A percentile compares a stretch with the other conserved stretches of the same genome.
Conservation (phyloP, 2,329 filamentous ascomycete genomes). For the Sporothrix dimorphospora region DNA sequence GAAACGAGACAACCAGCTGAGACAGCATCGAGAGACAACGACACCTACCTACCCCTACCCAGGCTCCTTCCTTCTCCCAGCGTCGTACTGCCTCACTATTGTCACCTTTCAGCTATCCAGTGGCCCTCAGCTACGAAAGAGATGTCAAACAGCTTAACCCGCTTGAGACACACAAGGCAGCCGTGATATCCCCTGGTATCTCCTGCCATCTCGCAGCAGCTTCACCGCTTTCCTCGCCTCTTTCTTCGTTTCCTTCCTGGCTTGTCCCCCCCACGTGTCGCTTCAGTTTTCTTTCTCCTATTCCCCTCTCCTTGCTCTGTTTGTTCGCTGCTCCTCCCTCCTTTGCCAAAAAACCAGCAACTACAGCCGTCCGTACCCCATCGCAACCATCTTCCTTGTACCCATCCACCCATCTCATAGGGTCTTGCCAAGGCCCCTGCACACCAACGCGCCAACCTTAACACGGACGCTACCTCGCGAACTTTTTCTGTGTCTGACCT, state of each 20-base stretch:
- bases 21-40: not conserved
- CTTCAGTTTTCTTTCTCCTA: not conserved
- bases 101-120: not conserved
- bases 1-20: not conserved
- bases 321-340: not conserved
- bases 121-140: not conserved
- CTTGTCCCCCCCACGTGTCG: not conserved
- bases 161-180: not conserved
- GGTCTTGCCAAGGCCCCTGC: not conserved
- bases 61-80: not conserved
- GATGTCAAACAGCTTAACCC: not conserved
- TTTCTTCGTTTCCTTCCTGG: constrained; percentile 1
- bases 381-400: not conserved
- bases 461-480: not conserved
- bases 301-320: not conserved
- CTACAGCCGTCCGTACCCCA: not conserved
- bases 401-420: not conserved
- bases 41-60: not conserved
- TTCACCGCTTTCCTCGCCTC: not conserved
- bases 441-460: not conserved
- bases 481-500: not conserved
- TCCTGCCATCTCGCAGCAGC: not conserved
- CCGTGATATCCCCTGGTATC: not conserved
- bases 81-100: not conserved
- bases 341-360: not conserved